Conservation (phyloP, 139 green algal genomes). For the Raphidocelis subcapitata region DNA sequence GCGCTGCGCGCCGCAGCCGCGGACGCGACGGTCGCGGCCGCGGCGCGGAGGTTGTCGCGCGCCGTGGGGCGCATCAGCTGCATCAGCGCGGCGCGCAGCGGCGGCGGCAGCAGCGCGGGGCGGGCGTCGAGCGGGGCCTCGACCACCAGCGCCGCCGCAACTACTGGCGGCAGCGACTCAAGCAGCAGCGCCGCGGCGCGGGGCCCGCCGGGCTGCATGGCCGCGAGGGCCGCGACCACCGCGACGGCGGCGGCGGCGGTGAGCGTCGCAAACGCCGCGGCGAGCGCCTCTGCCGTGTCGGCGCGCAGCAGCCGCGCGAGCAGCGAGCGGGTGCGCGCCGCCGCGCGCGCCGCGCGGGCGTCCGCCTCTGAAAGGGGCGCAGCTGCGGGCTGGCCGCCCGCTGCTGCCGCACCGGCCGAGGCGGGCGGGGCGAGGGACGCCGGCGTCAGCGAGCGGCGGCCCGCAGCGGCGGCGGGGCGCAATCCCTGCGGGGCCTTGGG, state of each 20-base stretch:
- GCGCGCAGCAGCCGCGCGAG: slow-evolving; percentile 20
- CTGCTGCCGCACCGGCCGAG: no score
- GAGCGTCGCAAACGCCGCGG: slow-evolving; percentile 1
- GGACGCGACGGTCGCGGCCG: no score
- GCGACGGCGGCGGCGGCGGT: neutral
- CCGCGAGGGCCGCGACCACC: slow-evolving; percentile 14
- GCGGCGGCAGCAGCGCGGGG: slow-evolving; percentile 1
- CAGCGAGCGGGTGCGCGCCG: neutral
- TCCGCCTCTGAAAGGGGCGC: no score
- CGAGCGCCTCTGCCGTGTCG: neutral
- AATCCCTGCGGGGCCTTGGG: no score
- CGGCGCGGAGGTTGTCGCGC: no score
- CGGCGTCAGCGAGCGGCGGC: no score
- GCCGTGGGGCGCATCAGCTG: slow-evolving; percentile 6
- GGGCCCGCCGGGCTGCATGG: neutral
- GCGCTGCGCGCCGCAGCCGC: no score
- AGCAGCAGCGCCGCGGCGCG: slow-evolving; percentile 12
- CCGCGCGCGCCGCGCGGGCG: no score
- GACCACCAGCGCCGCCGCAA: slow-evolving; percentile 1
- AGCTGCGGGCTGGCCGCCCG: no score
- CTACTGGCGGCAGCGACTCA: slow-evolving; percentile 16
- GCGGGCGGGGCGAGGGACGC: no score
- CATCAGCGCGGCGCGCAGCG: neutral
- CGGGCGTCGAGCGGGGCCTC: neutral
- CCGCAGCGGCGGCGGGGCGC: no score